Base-by-base conservation (phyloP, 192 early-diverging fungal genomes). In the Podochytrium sp. region DNA sequence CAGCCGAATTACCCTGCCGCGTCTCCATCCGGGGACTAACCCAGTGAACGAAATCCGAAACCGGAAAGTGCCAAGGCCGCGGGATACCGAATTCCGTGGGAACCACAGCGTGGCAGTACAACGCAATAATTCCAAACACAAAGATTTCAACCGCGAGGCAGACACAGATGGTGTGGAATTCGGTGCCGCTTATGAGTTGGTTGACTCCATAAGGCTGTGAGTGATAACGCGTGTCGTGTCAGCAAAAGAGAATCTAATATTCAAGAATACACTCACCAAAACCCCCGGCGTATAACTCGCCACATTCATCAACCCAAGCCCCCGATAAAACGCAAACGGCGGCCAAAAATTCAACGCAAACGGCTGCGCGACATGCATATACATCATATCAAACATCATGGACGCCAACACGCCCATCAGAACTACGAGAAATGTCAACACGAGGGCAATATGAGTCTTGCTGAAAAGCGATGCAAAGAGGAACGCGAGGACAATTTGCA, bases 271-370 rank as follows among this genome's bases (percentile, higher is more conserved):
- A 18, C 33, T 63, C 39, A 83, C 79, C 59, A 71, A n/a, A n/a
- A n/a, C n/a, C n/a, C n/a, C 39, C 2, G 53, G 39, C 39, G 71
- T 77, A 42, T 81, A 85, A 42, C 84, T 83, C 1, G 86, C 80
- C 0, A 50, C 57, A 63, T 90, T 90, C 49, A 91, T 81, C 3
- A 85, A 49, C 1, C 61, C 68, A 40, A 92, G 72, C 4, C 80
- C 81, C 10, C 87, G 83, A 71, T 91, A 92, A 75, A 91, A 92
- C n/a, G 90, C 91, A 73, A 92, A 92, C 27, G 90, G 88, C 4
- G 91, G 91, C 91, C 91, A 93, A 38, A 91, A 62, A 76, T 88
- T 89, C 69, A 85, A 82, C 71, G 86, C 82, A 1, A 87, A 83
- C 2, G 78, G 81, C 41, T 65, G 63, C 1, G 79, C 83, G 5